phyloP scores from a whole-genome alignment of 2,329 filamentous ascomycete genomes.

The Pseudopyrenochaeta lycopersici region DNA sequence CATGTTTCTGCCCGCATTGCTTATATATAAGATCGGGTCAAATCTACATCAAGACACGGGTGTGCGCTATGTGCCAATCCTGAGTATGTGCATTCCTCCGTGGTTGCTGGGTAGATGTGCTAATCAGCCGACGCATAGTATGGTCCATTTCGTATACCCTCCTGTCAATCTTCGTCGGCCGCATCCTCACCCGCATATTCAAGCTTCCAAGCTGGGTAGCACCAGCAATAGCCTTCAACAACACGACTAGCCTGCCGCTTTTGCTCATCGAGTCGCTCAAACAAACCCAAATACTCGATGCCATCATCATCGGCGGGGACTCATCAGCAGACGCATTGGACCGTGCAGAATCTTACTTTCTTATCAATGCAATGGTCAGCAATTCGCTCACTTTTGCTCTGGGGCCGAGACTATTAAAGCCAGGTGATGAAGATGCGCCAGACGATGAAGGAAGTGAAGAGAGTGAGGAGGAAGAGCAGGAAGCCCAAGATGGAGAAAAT shows the following conservation, averaged over 20 bases:
- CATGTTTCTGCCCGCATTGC: slow-evolving; percentile 62
- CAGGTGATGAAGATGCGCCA: slow-evolving; percentile 51
- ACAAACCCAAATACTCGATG: slow-evolving; percentile 65
- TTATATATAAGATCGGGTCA: slow-evolving; percentile 63
- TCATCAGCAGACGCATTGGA: slow-evolving; percentile 59
- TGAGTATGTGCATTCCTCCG: slow-evolving; percentile 46
- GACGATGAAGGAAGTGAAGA: slow-evolving; percentile 38
- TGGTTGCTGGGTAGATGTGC: not conserved
- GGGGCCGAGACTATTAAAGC: slow-evolving; percentile 67
- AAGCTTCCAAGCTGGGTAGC: slow-evolving; percentile 63
- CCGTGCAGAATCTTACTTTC: slow-evolving; percentile 71
- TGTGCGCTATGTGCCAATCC: slow-evolving; percentile 58
- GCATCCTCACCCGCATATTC: slow-evolving; percentile 54
- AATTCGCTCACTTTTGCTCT: slow-evolving; percentile 72
- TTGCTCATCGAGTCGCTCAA: slow-evolving; percentile 62
- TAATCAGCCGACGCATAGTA: slow-evolving; percentile 43
- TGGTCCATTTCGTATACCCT: slow-evolving; percentile 63
- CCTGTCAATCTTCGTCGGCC: slow-evolving; percentile 59
- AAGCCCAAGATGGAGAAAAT: slow-evolving; percentile 30
- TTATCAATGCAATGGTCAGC: slow-evolving; percentile 70
- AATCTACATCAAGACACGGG: slow-evolving; percentile 60
- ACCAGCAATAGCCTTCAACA: slow-evolving; percentile 65
- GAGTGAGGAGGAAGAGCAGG: slow-evolving; percentile 24
- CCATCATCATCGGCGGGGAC: slow-evolving; percentile 57
- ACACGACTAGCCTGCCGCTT: slow-evolving; percentile 64